Conservation (phyloP, 208 protist genomes). For the Leishmania amazonensis region DNA sequence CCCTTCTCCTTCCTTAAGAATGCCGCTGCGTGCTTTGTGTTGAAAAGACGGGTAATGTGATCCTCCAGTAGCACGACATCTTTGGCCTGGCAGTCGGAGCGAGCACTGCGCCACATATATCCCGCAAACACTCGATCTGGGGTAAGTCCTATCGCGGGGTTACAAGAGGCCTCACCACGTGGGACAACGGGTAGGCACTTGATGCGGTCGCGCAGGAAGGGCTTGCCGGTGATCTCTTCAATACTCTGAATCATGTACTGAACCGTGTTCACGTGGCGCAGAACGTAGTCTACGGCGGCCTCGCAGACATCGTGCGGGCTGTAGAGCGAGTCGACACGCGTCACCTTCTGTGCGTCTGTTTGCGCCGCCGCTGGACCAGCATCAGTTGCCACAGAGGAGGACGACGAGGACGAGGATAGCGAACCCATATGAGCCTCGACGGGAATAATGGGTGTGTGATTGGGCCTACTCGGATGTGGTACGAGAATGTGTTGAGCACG, state of each 20-base stretch:
- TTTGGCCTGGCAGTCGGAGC: slow-evolving; percentile 60
- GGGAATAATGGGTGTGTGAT: not conserved
- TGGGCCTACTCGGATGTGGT: not conserved
- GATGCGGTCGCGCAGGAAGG: slow-evolving; percentile 73
- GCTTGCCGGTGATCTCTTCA: slow-evolving; percentile 52
- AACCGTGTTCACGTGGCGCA: slow-evolving; percentile 78
- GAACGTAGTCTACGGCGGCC: slow-evolving; percentile 68
- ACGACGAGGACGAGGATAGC: not conserved
- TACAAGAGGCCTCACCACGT: not conserved
- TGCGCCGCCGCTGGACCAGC: not conserved
- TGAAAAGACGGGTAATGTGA: slow-evolving; percentile 32
- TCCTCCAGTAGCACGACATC: slow-evolving; percentile 84
- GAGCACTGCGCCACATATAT: slow-evolving; percentile 77
- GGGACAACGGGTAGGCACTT: slow-evolving; percentile 59
- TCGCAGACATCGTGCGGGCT: slow-evolving; percentile 66
- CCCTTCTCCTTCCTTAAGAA: slow-evolving; percentile 26
- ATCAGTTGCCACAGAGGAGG: not conserved
- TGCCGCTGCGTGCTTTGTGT: slow-evolving; percentile 11
- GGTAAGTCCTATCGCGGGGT: slow-evolving; percentile 7
- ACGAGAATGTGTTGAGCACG: not conserved
- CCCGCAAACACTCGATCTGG: slow-evolving; percentile 49
- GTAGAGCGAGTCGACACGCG: slow-evolving; percentile 9
- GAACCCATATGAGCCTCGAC: not conserved
- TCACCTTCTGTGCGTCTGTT: not conserved
- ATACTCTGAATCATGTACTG: slow-evolving; percentile 86